Evolutionary conservation across 2,329 filamentous ascomycete genomes (phyloP), one percentile per base, ranked within the genome.

Genomic region (Penicillium sp.): DNA sequence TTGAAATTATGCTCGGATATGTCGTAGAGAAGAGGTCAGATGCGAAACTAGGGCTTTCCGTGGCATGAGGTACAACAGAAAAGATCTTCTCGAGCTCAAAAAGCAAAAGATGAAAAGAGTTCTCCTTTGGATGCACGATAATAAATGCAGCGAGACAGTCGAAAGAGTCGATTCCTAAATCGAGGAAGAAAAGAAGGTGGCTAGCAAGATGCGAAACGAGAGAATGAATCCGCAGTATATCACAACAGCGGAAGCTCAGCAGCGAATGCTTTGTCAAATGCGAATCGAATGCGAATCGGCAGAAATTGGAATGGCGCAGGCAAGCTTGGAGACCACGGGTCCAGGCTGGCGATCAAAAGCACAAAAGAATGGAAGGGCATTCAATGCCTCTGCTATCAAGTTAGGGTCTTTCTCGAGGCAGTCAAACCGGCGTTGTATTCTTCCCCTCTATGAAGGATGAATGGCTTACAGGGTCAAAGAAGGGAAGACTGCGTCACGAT

Each of bases 321-420:
- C 40, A 37, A 37, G 57, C 53, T 65, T 65, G 65, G 66, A 55
- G 61, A 61, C 61, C 61, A 60, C 56, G 52, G 59, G 65, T 65
- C 64, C 65, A 65, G 67, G 63, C 53, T 60, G 55, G 54, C 48
- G 63, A 58, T 45, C 60, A 68, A 66, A 40, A 66, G 62, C 43
- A 56, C 45, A 63, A 67, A 68, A 48, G 63, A 69, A 68, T 59
- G 63, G 52, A 69, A 66, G 35, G 69, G 68, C 71, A 74, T 60
- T 73, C 73, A 74, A 75, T 74, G 69, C 71, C 73, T 68, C 68
- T 71, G 59, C 60, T 52, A 28, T 37, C 55, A 37, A 40, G 13
- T 45, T 52, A 25, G 22, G 8, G 52, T 52, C 59, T 22, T 46
- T 52, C 28, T 48, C 19, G 43, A 53, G n/a, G 49, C 43, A 58